Base-by-base conservation (phyloP, 352 stramenopile genomes). In the Pythium sukuiense region DNA sequence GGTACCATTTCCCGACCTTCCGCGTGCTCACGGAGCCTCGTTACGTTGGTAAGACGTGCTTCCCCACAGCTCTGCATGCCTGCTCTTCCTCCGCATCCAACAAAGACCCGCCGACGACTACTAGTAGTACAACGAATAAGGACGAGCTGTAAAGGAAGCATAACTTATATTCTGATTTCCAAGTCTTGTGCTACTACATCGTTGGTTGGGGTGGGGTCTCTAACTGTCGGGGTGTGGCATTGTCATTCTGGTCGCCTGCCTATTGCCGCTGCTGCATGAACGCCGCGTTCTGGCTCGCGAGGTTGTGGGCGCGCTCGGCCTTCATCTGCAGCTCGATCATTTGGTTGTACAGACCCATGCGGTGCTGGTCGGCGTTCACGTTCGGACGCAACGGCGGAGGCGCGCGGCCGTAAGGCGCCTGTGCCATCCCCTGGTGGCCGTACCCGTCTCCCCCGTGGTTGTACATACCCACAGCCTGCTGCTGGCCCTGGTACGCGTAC, bases 241-340 rank as follows among this genome's bases (percentile, higher is more conserved):
- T 18, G 4, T 49, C 16, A 2, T 48, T 26, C 26, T 55, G n/a
- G 20, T 55, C 7, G 49, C 13, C 6, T 61, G 49, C 13, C 6
- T 61, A 45, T 33, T 68, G 43, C 30, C 69, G 56, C 11, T 48
- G 59, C 33, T 81, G 76, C 74, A 81, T 81, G 76, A 80, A 82
- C 76, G 70, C 74, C 13, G 81, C 79, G 63, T 92, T 90, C 61
- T 89, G 83, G 71, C 87, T 92, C 14, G 81, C 80, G 54, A 90
- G 65, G 59, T 88, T 86, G 73, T 92, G 89, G 20, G 81, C 76
- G 18, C 62, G 69, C 63, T 92, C 83, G 32, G 83, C 81, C 30
- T 84, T 70, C 69, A 90, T 80, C 56, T 89, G 83, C 59, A 92
- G 69, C 64, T 89, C 81, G 30, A 90, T 69, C 83, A 92, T 90